phyloP scores from a whole-genome alignment of 352 stramenopile species.

The Phytophthora niederhauseri region DNA sequence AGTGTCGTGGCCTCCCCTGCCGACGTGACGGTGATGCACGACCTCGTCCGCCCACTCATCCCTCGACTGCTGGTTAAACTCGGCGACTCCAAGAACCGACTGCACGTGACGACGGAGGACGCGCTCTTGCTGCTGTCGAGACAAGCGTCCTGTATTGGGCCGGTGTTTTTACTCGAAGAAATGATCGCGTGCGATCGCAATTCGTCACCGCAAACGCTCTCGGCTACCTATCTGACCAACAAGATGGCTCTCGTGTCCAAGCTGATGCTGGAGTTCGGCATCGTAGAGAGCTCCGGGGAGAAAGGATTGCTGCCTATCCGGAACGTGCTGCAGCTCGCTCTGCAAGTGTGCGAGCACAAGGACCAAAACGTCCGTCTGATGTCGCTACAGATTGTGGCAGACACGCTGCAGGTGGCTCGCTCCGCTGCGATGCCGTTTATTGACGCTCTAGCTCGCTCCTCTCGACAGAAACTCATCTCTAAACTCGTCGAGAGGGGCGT shows the following conservation, averaged over 20 bases:
- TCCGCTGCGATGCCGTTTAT: slow-evolving; percentile 72
- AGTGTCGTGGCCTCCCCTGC: slow-evolving; percentile 23
- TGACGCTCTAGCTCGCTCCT: slow-evolving; percentile 62
- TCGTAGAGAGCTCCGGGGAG: slow-evolving; percentile 57
- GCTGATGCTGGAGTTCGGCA: slow-evolving; percentile 76
- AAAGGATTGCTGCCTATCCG: slow-evolving; percentile 54
- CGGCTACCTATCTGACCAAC: slow-evolving; percentile 65
- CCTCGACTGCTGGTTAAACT: slow-evolving; percentile 75
- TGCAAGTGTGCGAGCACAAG: slow-evolving; percentile 78
- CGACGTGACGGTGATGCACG: slow-evolving; percentile 47
- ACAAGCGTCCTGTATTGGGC: slow-evolving; percentile 59
- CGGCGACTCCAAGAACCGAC: slow-evolving; percentile 71
- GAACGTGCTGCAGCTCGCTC: slow-evolving; percentile 66
- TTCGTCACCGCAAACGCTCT: slow-evolving; percentile 54
- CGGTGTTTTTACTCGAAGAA: slow-evolving; percentile 79
- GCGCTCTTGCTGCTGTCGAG: slow-evolving; percentile 71
- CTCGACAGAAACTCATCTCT: slow-evolving; percentile 81
- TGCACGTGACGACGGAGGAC: slow-evolving; percentile 79
- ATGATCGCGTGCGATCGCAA: slow-evolving; percentile 75
- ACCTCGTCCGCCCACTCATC: slow-evolving; percentile 69
- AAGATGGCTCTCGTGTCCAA: slow-evolving; percentile 79
- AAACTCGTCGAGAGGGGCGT: slow-evolving; percentile 79
- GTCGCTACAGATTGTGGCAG: slow-evolving; percentile 69
- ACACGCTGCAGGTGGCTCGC: slow-evolving; percentile 66
- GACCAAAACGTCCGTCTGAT: slow-evolving; percentile 71